Conservation (phyloP, 352 stramenopile species). For the Globisporangium irregulare region DNA sequence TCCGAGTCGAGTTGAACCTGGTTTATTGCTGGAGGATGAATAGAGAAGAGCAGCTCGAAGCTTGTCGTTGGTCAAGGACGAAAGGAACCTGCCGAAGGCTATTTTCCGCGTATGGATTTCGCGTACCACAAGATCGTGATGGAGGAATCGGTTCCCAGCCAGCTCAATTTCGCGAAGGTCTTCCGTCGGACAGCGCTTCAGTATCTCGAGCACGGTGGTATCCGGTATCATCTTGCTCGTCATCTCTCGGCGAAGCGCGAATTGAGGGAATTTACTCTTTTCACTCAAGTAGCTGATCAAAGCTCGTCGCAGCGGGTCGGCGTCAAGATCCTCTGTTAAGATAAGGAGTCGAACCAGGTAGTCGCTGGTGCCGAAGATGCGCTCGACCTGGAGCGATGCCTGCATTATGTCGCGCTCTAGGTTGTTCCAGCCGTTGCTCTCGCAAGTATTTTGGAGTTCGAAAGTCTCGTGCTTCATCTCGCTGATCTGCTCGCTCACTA, state of each 20-base stretch:
- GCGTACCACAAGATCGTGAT: conserved; percentile 53
- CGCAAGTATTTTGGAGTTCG: conserved; percentile 47
- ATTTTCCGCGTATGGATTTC: conserved; percentile 67
- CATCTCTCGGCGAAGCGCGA: conserved; percentile 62
- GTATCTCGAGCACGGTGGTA: conserved; percentile 57
- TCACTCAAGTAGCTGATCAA: conserved; percentile 58
- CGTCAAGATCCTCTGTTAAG: conserved; percentile 68
- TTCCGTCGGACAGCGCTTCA: conserved; percentile 48
- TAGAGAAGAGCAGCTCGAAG: conserved; percentile 34
- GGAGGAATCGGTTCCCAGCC: conserved; percentile 42
- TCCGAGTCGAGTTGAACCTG: background rate
- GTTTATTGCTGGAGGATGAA: background rate
- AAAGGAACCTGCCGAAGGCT: conserved; percentile 48
- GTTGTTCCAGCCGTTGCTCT: conserved; percentile 46
- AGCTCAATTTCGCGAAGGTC: conserved; percentile 52
- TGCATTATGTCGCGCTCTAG: conserved; percentile 58
- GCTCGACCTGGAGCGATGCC: conserved; percentile 52
- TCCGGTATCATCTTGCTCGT: conserved; percentile 71
- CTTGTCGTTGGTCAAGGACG: conserved; percentile 54
- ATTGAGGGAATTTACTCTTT: conserved; percentile 46
- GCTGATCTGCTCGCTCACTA: conserved; percentile 36
- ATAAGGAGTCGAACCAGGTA: conserved; percentile 70
- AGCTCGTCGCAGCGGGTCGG: conserved; percentile 47
- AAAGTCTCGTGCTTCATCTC: conserved; percentile 41
- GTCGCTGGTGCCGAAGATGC: conserved; percentile 70